These are phyloP conservation scores for Eruca vesicaria DNA, from an alignment of 441 rosid species.

Conservation along the genomic window DNA sequence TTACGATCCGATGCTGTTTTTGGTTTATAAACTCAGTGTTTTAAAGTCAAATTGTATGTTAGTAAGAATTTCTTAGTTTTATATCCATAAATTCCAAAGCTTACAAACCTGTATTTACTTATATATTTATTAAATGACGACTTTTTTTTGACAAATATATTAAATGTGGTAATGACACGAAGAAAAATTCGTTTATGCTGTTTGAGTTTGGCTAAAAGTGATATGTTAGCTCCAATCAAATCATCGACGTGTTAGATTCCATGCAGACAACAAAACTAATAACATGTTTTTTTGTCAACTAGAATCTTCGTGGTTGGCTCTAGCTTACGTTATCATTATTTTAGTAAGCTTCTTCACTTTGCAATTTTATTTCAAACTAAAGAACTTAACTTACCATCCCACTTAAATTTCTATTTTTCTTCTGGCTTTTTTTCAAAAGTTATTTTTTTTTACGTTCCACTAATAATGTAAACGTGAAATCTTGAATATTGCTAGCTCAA, in stretches of 20 bases:
- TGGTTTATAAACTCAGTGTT: neutral
- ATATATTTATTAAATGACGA: too few species aligned
- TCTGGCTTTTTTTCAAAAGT: too few species aligned
- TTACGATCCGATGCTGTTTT: neutral
- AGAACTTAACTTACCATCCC: neutral
- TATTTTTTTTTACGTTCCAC: too few species aligned
- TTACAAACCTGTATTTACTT: too few species aligned
- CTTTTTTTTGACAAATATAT: too few species aligned
- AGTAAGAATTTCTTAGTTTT: neutral
- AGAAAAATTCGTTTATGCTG: neutral
- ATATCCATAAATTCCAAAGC: neutral
- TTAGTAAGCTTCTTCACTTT: neutral
- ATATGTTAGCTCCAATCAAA: constrained; percentile 17
- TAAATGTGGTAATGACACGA: neutral
- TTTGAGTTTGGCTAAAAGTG: constrained; percentile 21
- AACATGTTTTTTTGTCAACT: neutral
- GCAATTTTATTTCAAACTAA: neutral
- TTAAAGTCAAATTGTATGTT: neutral
- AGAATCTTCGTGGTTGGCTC: constrained; percentile 14
- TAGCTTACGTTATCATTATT: constrained; percentile 1
- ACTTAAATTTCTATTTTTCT: too few species aligned
- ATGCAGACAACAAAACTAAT: neutral
- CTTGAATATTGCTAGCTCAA: too few species aligned
- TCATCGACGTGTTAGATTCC: constrained; percentile 33
- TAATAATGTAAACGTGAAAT: too few species aligned